These are phyloP conservation scores for Suillus subluteus DNA, from an alignment of 768 basidiomycete species.

Conservation along the genomic window DNA sequence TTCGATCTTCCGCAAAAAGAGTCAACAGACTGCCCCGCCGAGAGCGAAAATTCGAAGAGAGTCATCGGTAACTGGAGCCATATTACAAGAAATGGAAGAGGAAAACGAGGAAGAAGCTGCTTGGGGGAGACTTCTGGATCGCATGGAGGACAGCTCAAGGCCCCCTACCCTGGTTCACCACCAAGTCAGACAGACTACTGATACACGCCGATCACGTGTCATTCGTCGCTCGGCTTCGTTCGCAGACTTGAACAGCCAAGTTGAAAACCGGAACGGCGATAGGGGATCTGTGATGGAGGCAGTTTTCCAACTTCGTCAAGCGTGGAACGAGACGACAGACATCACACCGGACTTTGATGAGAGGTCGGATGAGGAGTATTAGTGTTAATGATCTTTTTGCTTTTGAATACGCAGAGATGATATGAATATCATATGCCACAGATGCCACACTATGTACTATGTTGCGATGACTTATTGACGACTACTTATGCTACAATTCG, in stretches of 20 bases:
- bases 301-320: slow-evolving; percentile 11
- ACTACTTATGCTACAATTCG: background rate
- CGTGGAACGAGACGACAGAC: background rate
- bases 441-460: background rate
- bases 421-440: background rate
- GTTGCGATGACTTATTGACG: background rate
- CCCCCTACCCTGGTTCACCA: background rate
- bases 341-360: background rate
- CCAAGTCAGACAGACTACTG: background rate
- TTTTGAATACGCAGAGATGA: background rate
- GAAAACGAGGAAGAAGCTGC: background rate
- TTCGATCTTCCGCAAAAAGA: slow-evolving; percentile 13
- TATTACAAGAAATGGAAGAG: background rate
- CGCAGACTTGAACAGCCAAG: slow-evolving; percentile 17
- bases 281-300: slow-evolving; percentile 16
- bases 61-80: background rate
- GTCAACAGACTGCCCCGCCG: background rate
- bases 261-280: background rate
- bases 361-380: slow-evolving; percentile 5
- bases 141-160: background rate
- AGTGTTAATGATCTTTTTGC: background rate
- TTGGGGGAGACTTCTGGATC: too few species aligned
- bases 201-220: slow-evolving; percentile 1
- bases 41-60: background rate
- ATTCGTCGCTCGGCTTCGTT: slow-evolving; percentile 33